Evolutionary conservation across 495 filamentous ascomycete species (phyloP), one percentile per base, ranked within the genome.

Genomic region (Pseudevernia furfuracea): DNA sequence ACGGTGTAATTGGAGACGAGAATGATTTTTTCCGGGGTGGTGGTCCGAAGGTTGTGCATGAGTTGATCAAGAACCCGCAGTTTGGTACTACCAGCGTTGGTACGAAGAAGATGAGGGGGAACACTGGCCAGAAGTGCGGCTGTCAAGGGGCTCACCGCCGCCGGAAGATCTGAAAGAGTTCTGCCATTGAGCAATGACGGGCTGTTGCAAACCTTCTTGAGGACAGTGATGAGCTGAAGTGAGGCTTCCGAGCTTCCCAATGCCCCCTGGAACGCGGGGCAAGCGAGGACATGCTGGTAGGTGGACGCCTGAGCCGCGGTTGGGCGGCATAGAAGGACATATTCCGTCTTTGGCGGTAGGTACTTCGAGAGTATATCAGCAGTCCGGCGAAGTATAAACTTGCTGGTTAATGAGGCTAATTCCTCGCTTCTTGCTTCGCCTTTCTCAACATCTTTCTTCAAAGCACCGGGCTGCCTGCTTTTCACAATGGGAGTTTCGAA

Each of bases 141-240:
- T 10, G 74, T 63, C 44, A 78, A 76, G 11, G 78, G 78, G 61
- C 75, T 74, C 63, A 71, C 76, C 14, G 75, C 74, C 0, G 67
- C 65, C 11, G 73, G 28, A 48, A 62, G 67, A 48, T 79, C 70
- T 14, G 60, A 62, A 28, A 64, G 69, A 34, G 70, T 77, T 61
- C 79, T 82, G 28, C 77, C 70, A 25, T 79, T 79, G 11, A 92
- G 76, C 9, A 91, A 73, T 0, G 82, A 86, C 1, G 89, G 89
- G 57, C 87, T 89, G 71, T 93, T 93, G 77, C 89, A 92, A 19
- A 91, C 79, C 72, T 93, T 92, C 73, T 91, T 93, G 17, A 93
- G 77, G 43, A 91, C 79, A 10, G 85, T 91, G 68, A 92, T 90
- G 9, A 93, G 81, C 61, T 89, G 84, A 2, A 93, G 77, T 15